Evolutionary conservation across 139 green algal species (phyloP), one percentile per base, ranked within the genome.

Genomic region (Tetradesmus obliquus): DNA sequence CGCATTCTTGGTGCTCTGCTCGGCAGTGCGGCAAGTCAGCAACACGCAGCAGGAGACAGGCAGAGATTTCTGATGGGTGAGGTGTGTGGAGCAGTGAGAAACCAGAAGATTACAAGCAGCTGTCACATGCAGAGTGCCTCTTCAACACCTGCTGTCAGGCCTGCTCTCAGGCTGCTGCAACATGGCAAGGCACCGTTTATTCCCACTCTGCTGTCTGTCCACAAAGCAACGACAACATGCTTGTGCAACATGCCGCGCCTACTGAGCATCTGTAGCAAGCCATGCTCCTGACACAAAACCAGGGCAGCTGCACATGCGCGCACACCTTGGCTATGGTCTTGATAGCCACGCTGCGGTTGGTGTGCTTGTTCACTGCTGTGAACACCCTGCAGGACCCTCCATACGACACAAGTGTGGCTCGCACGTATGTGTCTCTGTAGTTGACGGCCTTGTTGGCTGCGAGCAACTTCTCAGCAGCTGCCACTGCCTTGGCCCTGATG

Each of bases 291-390:
- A 45, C 32, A 45, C 32, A 45, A 45, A 45, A 45, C 32, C 0
- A 45, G 32, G 32, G 32, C 32, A 45, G 32, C 32, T 45, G 32
- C 32, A 45, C 32, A 3, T 51, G n/a, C n/a, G 7, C 72, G 45
- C 84, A 5, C 24, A 93, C 94, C 92, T 96, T 96, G 3, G 91
- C 82, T 8, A 96, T 96, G 0, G 91, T 94, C 55, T 96, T 96
- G 24, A 94, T 92, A 8, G 94, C 94, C 12, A 94, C 89, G 24
- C 91, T 88, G 62, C 92, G 81, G 51, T 89, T 57, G 1, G 83
- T 93, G 7, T 87, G 17, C n/a, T 88, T 88, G 55, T 92, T 85
- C 24, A 79, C 57, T 72, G 84, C 83, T 51, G 83, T 87, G 45
- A 92, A 92, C n/a, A 92, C 90, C 71, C 84, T 83, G 57, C 76